These are phyloP conservation scores for Neostapfia colusana DNA, from an alignment of 176 grass and related monocot species.

Conservation along the genomic window DNA sequence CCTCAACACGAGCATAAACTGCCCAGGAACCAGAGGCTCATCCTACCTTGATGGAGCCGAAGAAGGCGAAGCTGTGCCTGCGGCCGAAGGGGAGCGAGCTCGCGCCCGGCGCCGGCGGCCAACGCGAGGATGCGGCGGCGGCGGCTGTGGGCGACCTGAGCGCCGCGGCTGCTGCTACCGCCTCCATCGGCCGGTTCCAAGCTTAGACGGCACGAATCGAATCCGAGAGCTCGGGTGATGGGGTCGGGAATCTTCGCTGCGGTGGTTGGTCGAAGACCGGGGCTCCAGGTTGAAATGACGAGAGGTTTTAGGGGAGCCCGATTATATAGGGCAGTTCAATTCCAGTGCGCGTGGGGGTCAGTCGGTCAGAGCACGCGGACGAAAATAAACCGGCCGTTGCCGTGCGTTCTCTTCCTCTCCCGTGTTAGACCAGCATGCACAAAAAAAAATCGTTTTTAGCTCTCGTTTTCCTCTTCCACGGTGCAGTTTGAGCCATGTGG, in stretches of 20 bases:
- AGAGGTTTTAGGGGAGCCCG: background rate
- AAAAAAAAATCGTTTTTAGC: no score
- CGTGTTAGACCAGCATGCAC: no score
- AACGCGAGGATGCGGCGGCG: slow-evolving; percentile 39
- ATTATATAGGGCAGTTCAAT: background rate
- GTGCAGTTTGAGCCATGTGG: background rate
- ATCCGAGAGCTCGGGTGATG: background rate
- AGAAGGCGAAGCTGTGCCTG: slow-evolving; percentile 27
- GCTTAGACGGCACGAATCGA: background rate
- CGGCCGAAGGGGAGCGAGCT: slow-evolving; percentile 43
- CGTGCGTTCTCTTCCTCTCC: no score
- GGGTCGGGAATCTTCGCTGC: slow-evolving; percentile 20
- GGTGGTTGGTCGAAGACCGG: slow-evolving; percentile 7
- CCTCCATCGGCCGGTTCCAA: slow-evolving; percentile 44
- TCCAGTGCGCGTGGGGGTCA: background rate
- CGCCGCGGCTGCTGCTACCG: slow-evolving; percentile 43
- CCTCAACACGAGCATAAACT: background rate
- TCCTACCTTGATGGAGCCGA: slow-evolving; percentile 63
- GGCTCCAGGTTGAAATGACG: background rate
- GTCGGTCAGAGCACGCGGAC: slow-evolving; percentile 37
- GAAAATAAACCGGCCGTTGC: slow-evolving; percentile 1
- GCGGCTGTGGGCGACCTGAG: slow-evolving; percentile 56
- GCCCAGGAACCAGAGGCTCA: background rate
- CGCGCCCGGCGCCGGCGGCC: slow-evolving; percentile 11
- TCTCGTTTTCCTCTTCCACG: background rate